phyloP scores from a whole-genome alignment of 2,329 filamentous ascomycete species.

The Colletotrichum kahawae region DNA sequence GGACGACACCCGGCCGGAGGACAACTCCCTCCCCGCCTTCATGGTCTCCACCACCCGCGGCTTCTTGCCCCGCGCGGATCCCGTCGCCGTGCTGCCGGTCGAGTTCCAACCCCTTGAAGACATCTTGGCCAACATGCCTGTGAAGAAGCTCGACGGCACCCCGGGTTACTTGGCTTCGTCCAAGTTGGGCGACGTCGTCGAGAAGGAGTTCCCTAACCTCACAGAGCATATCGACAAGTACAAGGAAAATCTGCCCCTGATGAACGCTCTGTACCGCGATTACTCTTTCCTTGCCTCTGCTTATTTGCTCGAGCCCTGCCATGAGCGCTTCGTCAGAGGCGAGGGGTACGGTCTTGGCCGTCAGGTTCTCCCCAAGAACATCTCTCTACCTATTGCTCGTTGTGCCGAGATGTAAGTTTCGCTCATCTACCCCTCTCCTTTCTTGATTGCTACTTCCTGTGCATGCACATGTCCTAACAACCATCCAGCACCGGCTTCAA shows the following conservation, averaged over 20 bases:
- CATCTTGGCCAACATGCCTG: constrained; percentile 78
- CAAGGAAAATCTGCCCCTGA: constrained; percentile 73
- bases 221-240: constrained; percentile 75
- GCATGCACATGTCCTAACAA: neutral
- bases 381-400: constrained; percentile 82
- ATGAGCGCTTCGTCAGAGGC: constrained; percentile 72
- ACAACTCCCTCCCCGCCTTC: constrained; percentile 72
- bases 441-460: neutral
- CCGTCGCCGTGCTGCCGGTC: constrained; percentile 67
- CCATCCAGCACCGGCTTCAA: constrained; percentile 69
- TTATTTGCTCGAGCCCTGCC: constrained; percentile 91
- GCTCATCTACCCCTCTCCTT: neutral
- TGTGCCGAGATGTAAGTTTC: constrained; percentile 80
- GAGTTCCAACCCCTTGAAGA: constrained; percentile 77
- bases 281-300: constrained; percentile 91
- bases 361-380: constrained; percentile 72
- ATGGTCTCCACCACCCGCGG: constrained; percentile 79
- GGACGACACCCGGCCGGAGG: constrained; percentile 64
- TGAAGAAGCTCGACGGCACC: constrained; percentile 73
- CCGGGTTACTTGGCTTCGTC: constrained; percentile 79
- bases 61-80: constrained; percentile 73
- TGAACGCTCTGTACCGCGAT: constrained; percentile 89
- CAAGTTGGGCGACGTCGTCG: constrained; percentile 76
- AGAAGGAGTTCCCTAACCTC: constrained; percentile 78
- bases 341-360: constrained; percentile 81